Conservation (phyloP, 257 asterid species). For the Thymus quinquecostatus region DNA sequence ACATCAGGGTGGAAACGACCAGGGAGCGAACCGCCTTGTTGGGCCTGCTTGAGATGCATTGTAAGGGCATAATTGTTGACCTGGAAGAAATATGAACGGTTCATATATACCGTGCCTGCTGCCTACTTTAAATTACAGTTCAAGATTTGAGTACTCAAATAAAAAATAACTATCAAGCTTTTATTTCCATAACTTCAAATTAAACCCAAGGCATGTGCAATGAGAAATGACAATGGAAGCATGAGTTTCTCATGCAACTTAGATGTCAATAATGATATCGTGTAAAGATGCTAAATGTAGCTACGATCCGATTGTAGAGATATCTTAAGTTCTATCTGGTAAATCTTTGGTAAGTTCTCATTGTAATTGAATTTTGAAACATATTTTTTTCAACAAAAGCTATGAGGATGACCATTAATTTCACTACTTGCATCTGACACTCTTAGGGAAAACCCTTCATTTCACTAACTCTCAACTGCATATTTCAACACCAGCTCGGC, state of each 20-base stretch:
- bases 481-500: not conserved
- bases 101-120: not conserved
- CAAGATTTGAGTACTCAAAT: not conserved
- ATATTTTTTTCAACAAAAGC: not conserved
- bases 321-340: not conserved
- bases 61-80: conserved; percentile 61
- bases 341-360: not conserved
- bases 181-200: not conserved
- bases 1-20: conserved; percentile 88
- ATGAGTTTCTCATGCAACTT: too few relatives aligned
- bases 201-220: not conserved
- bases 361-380: not conserved
- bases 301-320: not conserved
- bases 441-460: too few relatives aligned
- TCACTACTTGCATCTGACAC: too few relatives aligned
- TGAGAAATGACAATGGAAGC: conserved; percentile 1
- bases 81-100: conserved; percentile 24
- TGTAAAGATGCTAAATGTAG: too few relatives aligned
- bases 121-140: not conserved
- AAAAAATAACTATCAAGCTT: not conserved
- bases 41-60: conserved; percentile 93
- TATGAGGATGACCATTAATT: not conserved
- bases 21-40: conserved; percentile 67
- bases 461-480: not conserved
- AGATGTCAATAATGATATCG: too few relatives aligned